Conservation (phyloP, 2,329 filamentous ascomycete species). For the Aspergillus viridinutans region DNA sequence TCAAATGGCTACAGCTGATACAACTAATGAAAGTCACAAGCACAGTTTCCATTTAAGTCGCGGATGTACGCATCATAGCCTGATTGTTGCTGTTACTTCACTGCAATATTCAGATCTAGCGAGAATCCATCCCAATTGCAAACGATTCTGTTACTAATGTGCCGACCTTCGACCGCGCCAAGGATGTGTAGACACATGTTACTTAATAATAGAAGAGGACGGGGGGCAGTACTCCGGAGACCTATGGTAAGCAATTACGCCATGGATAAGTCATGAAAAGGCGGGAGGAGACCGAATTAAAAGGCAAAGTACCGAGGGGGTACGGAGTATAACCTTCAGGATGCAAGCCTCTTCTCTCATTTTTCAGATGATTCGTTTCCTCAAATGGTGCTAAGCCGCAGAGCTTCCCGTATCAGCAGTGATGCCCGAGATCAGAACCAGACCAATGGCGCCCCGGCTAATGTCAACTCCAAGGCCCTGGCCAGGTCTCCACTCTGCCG, state of each 20-base stretch:
- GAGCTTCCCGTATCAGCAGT: not conserved
- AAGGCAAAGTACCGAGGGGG: no score
- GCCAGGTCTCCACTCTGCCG: not conserved
- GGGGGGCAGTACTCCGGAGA: not conserved
- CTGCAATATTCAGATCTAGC: not conserved
- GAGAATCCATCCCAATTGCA: not conserved
- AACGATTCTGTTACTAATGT: not conserved
- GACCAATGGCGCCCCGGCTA: not conserved
- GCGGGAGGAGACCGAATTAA: no score
- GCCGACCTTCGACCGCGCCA: not conserved
- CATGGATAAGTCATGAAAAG: not conserved
- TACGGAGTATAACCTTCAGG: no score
- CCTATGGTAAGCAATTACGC: not conserved
- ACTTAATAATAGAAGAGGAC: not conserved
- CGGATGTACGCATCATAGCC: not conserved
- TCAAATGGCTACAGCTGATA: no score
- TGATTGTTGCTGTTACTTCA: not conserved
- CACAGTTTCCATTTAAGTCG: not conserved
- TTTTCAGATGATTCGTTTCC: no score
- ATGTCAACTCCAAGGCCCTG: not conserved
- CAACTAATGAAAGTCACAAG: not conserved
- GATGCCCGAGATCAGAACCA: not conserved
- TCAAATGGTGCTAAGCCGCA: no score
- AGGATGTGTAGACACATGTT: not conserved
- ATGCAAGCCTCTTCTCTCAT: no score